Conservation (phyloP, 257 asterid species). For the Salvia rosmarinus region DNA sequence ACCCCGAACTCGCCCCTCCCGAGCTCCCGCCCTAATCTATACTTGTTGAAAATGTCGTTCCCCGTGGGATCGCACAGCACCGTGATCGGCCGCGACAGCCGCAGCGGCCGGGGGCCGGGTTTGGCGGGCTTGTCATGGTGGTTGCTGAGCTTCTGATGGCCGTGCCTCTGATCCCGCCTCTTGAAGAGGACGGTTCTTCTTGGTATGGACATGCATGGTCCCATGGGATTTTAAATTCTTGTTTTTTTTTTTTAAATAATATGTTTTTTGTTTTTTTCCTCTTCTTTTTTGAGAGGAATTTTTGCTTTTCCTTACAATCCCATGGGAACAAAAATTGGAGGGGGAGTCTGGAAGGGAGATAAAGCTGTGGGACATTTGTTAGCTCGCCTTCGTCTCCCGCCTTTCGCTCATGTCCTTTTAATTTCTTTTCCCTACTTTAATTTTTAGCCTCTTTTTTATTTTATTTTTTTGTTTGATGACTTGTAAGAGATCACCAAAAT, state of each 20-base stretch:
- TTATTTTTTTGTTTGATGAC: neutral
- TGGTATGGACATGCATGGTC: slow-evolving; percentile 73
- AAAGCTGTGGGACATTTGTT: slow-evolving; percentile 23
- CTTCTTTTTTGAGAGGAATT: neutral
- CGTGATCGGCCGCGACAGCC: slow-evolving; percentile 46
- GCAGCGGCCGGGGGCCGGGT: neutral
- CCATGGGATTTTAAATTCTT: slow-evolving; percentile 57
- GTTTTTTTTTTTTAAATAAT: neutral
- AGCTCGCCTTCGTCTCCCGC: slow-evolving; percentile 38
- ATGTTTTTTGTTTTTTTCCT: neutral
- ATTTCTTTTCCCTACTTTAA: neutral
- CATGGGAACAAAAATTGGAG: slow-evolving; percentile 44
- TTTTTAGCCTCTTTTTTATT: neutral
- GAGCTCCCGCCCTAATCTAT: slow-evolving; percentile 69
- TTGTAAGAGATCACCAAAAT: too few species aligned
- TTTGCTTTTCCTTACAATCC: slow-evolving; percentile 35
- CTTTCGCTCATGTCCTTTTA: slow-evolving; percentile 45
- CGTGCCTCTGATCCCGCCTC: slow-evolving; percentile 37
- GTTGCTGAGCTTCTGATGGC: neutral
- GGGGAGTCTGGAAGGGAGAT: slow-evolving; percentile 32
- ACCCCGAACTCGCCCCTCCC: slow-evolving; percentile 93
- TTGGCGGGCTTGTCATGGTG: too few species aligned
- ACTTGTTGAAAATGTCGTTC: slow-evolving; percentile 45
- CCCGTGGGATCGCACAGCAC: slow-evolving; percentile 59
- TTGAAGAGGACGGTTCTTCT: slow-evolving; percentile 38